Conservation (phyloP, 2,329 filamentous ascomycete genomes). For the Pseudocercospora ulei region DNA sequence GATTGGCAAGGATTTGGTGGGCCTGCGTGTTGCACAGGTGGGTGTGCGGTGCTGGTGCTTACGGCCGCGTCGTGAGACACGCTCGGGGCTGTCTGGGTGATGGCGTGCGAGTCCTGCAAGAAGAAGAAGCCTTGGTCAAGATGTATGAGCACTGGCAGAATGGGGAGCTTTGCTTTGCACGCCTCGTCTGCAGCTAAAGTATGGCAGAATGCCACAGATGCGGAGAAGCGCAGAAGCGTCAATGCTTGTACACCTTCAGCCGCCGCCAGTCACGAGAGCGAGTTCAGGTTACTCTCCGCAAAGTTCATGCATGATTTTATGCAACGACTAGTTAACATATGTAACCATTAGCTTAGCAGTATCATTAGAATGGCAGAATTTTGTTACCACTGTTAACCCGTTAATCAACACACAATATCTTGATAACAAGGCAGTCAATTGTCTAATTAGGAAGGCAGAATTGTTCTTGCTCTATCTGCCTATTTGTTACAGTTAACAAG, state of each 20-base stretch:
- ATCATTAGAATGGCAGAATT: too few relatives aligned
- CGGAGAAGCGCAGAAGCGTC: conserved; percentile 18
- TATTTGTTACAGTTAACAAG: too few relatives aligned
- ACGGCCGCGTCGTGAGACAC: not conserved
- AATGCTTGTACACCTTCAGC: conserved; percentile 15
- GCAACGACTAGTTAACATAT: too few relatives aligned
- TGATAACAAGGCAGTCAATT: too few relatives aligned
- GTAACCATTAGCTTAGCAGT: too few relatives aligned
- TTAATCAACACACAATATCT: too few relatives aligned
- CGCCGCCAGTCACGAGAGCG: conserved; percentile 18
- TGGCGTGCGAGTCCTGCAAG: conserved; percentile 3
- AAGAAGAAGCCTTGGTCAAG: not conserved
- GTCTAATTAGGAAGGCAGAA: too few relatives aligned
- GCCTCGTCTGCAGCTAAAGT: conserved; percentile 17
- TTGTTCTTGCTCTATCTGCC: too few relatives aligned
- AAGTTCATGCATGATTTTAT: too few relatives aligned
- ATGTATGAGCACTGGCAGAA: conserved; percentile 1
- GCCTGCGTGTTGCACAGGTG: conserved; percentile 16
- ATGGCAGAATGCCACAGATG: conserved; percentile 15
- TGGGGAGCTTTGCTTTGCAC: conserved; percentile 8
- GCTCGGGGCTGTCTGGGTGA: not conserved
- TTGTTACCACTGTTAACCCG: too few relatives aligned
- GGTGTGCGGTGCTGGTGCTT: conserved; percentile 7
- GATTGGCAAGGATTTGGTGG: conserved; percentile 21
- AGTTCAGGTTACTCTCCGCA: conserved; percentile 14